Evolutionary conservation across 1,284 basidiomycete species (phyloP), one percentile per base, ranked within the genome.

Genomic region (Pseudozyma sp.): DNA sequence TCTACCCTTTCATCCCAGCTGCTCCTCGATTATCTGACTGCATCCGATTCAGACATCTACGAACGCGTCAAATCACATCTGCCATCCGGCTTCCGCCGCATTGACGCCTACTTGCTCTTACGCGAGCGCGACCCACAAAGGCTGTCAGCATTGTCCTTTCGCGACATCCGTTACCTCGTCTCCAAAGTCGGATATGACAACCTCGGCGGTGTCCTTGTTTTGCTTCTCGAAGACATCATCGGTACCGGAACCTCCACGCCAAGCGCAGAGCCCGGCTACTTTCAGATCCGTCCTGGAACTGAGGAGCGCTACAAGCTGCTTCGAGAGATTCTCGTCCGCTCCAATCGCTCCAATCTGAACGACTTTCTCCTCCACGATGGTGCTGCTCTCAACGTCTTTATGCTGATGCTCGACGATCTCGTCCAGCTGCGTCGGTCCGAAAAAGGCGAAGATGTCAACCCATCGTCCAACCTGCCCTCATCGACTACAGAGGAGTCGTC

Each of bases 371-470:
- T 63, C 5, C 57, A 72, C 30, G 61, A 68, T 17, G 65, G 46
- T 11, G 17, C 56, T n/a, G 54, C 51, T n/a, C 42, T 73, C 11
- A 59, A 60, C 17, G 39, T 73, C 35, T 69, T 74, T 37, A 49
- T 62, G 54, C 71, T 62, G 24, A 55, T 74, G 57, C 52, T 74
- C 9, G 47, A 66, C 39, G 71, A 74, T 44, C 56, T 64, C 31
- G 29, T 52, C 29, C 60, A 64, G 29, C 11, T 64, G 13, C 68
- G 58, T 29, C 68, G 40, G 34, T 44, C 57, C 8, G 14, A 16
- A 4, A n/a, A 30, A 1, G 16, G 11, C 17, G 5, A 14, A 13
- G 16, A 0, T 7, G 24, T 33, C 43, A 55, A 47, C 9, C 7
- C 53, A 7, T 48, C 48, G 19, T 3, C 7, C 30, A n/a, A 1